These are phyloP conservation scores for Daedaleopsis sinensis DNA, from an alignment of 768 basidiomycete genomes.

Conservation along the genomic window DNA sequence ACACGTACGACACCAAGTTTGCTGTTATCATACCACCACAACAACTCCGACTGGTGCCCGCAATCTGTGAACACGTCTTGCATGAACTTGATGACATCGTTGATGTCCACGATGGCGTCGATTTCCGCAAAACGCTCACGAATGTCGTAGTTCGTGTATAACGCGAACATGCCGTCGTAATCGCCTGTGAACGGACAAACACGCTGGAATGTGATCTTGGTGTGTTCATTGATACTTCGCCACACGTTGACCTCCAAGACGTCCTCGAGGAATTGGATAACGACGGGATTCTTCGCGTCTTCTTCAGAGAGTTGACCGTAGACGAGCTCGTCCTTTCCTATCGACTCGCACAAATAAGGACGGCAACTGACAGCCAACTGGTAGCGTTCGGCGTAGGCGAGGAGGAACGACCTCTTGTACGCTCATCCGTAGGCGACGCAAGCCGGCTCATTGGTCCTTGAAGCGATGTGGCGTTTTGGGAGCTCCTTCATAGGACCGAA, in stretches of 20 bases:
- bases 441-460: background rate
- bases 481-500: background rate
- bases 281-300: too few relatives aligned
- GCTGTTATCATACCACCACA: background rate
- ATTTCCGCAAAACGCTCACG: background rate
- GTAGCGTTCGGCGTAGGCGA: background rate
- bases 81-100: background rate
- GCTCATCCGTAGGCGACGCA: background rate
- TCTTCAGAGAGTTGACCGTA: background rate
- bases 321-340: background rate
- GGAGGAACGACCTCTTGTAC: background rate
- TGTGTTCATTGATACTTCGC: background rate
- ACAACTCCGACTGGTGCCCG: background rate
- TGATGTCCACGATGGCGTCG: background rate
- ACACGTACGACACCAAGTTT: background rate
- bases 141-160: background rate
- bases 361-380: background rate
- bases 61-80: background rate
- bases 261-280: too few relatives aligned
- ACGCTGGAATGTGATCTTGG: background rate
- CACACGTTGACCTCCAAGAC: background rate
- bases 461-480: background rate
- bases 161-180: background rate
- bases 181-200: background rate
- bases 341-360: background rate